Evolutionary conservation across 331 rosid species (phyloP), one percentile per base, ranked within the genome.

Genomic region (Quercus lobata): DNA sequence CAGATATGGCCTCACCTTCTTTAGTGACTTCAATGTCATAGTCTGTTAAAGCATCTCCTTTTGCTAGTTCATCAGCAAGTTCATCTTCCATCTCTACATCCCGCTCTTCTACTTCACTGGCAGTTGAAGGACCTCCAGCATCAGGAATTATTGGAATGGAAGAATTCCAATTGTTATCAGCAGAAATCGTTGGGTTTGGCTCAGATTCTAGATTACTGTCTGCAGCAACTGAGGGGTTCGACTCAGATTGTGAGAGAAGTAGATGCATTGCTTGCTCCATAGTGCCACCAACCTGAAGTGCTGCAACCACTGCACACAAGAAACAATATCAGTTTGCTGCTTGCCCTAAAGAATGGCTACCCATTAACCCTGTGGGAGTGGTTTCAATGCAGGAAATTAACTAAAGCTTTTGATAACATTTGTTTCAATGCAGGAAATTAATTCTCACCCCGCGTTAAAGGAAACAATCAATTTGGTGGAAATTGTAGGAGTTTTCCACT

Each of bases 1-100:
- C 96, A 7, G 72, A 75, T 82, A 95, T 87, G 84, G 99, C 97
- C 52, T 90, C 97, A 12, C 97, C 97, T 89, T 95, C 99, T 71
- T 83, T 82, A 6, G 80, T 83, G 73, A 93, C 92, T 79, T 93
- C 99, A 57, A 93, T 84, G 88, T 95, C 99, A 80, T 95, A 95
- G 80, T 93, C 97, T 2, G 92, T 75, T 21, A 88, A 76, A 12
- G 97, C 94, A 55, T 87, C 95, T 7, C 81, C 86, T 10, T 81
- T 78, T 1, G 86, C 88, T 49, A 95, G 89, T 81, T 89, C 97
- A 4, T 79, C 89, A 14, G 97, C 90, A 5, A 95, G 97, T 79
- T 89, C 94, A 21, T 75, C 90, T 84, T 95, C 97, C 97, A 95
- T 95, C 76, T 93, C 97, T 32, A 55, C 75, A 63, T 95, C 97